Evolutionary conservation across 208 protist genomes (phyloP).

Genomic region (Naegleria fowleri): DNA sequence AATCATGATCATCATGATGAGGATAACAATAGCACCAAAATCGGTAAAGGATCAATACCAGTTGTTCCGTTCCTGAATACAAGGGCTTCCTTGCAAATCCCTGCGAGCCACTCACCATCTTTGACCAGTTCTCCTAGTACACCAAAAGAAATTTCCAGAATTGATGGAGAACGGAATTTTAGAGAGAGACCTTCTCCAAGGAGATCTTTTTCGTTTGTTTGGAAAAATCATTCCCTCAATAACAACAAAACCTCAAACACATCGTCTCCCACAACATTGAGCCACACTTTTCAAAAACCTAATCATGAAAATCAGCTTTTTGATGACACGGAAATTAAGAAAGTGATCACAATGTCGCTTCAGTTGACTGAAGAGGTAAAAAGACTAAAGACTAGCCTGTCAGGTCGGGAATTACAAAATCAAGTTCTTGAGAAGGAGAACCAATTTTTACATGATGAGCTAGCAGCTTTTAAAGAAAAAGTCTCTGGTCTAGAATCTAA

Average conservation of each 20-base stretch:
- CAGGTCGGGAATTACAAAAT: neutral
- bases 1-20: too few species aligned
- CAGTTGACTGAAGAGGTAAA: neutral
- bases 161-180: too few species aligned
- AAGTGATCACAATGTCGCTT: neutral
- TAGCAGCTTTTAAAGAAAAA: neutral
- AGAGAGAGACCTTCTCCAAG: too few species aligned
- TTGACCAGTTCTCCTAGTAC: too few species aligned
- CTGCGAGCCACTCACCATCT: too few species aligned
- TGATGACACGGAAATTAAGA: neutral
- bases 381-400: neutral
- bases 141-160: too few species aligned
- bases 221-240: too few species aligned
- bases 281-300: neutral
- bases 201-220: too few species aligned
- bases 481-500: neutral
- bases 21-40: too few species aligned
- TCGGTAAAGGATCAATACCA: too few species aligned
- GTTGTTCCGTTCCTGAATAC: too few species aligned
- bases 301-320: neutral
- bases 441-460: neutral
- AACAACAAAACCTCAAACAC: neutral
- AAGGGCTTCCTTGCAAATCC: too few species aligned
- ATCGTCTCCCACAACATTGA: neutral
- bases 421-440: neutral